Conservation (phyloP, 495 filamentous ascomycete genomes). For the Trypethelium eluteriae region DNA sequence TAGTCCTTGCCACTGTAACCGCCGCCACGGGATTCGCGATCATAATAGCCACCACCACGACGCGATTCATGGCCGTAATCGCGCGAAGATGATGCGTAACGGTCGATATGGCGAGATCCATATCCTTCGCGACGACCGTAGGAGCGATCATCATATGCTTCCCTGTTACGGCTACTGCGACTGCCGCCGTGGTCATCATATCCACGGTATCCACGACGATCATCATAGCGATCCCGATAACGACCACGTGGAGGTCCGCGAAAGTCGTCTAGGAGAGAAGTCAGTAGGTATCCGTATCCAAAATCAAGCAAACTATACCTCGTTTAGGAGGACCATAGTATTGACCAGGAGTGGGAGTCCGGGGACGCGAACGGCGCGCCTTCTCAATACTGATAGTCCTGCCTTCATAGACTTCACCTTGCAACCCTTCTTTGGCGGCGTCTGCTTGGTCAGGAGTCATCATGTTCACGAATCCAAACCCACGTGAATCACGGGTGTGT, state of each 20-base stretch:
- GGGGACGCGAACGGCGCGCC: slow-evolving; percentile 85
- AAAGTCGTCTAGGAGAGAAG: slow-evolving; percentile 47
- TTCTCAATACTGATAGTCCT: slow-evolving; percentile 98
- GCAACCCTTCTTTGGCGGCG: slow-evolving; percentile 90
- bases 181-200: slow-evolving; percentile 31
- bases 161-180: slow-evolving; percentile 18
- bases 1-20: slow-evolving; percentile 24
- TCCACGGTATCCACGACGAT: slow-evolving; percentile 29
- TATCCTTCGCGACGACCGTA: slow-evolving; percentile 49
- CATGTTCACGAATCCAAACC: slow-evolving; percentile 99
- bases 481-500: slow-evolving; percentile 94
- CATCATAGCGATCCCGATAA: slow-evolving; percentile 32
- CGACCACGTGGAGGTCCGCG: slow-evolving; percentile 43
- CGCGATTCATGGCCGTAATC: slow-evolving; percentile 52
- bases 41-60: slow-evolving; percentile 40
- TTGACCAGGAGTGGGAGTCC: slow-evolving; percentile 95
- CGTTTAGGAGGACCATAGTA: slow-evolving; percentile 98
- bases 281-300: slow-evolving; percentile 17
- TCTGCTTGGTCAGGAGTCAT: slow-evolving; percentile 85
- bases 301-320: slow-evolving; percentile 45
- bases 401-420: slow-evolving; percentile 92
- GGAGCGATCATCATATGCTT: slow-evolving; percentile 51
- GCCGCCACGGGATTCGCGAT: slow-evolving; percentile 27
- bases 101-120: slow-evolving; percentile 58
- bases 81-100: slow-evolving; percentile 53